These are phyloP conservation scores for Kodamaea restingae DNA, from an alignment of 805 yeast genomes.

Conservation along the genomic window DNA sequence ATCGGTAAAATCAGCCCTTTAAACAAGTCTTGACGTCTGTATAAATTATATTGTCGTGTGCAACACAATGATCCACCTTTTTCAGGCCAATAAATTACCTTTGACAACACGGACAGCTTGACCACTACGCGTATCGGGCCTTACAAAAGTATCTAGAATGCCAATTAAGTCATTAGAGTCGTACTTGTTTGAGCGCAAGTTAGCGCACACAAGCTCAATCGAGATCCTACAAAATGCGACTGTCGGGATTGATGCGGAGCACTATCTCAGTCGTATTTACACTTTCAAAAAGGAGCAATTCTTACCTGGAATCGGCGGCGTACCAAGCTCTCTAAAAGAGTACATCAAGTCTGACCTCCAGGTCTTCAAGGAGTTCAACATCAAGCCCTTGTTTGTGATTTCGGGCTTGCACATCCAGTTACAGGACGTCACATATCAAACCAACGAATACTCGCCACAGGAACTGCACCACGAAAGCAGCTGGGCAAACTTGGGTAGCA, in stretches of 20 bases:
- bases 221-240: constrained; percentile 62
- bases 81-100: not conserved
- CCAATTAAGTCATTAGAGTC: constrained; percentile 59
- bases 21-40: too few species aligned
- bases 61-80: too few species aligned
- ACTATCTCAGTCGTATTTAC: constrained; percentile 63
- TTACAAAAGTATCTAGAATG: constrained; percentile 18
- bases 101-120: too few species aligned
- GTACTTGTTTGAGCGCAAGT: constrained; percentile 61
- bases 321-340: constrained; percentile 58
- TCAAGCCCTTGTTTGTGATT: constrained; percentile 79
- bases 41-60: too few species aligned
- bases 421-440: constrained; percentile 29
- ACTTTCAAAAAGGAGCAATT: constrained; percentile 63
- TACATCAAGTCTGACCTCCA: constrained; percentile 60
- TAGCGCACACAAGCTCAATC: constrained; percentile 58
- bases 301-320: constrained; percentile 76
- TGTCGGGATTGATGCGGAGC: constrained; percentile 80
- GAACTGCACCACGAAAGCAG: constrained; percentile 38
- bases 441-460: constrained; percentile 34
- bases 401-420: constrained; percentile 55
- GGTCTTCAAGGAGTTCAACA: constrained; percentile 53
- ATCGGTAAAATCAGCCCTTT: too few species aligned
- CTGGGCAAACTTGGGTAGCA: constrained; percentile 35
- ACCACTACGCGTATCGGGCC: too few species aligned